Base-by-base conservation (phyloP, 2,329 filamentous ascomycete species). In the Colletotrichum siamense region DNA sequence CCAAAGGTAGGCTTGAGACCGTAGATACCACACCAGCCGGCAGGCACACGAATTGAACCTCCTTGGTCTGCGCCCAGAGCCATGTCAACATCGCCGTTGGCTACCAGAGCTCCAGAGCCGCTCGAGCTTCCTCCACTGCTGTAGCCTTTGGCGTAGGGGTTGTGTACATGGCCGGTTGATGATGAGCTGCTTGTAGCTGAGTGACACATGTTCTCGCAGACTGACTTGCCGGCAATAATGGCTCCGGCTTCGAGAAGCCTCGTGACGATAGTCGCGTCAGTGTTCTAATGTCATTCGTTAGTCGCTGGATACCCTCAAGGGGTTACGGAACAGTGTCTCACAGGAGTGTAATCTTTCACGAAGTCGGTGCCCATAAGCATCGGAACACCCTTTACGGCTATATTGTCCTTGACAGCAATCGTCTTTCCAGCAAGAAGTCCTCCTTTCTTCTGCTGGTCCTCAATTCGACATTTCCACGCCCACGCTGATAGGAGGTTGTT, bases 1-100 rank as follows among this genome's bases (percentile, higher is more conserved):
- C 85, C 85, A 79, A 83, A 83, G 0, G 85, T 86, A 5, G 85
- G 84, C 71, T 87, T 87, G 9, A 86, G 79, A 4, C 85, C 85
- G 57, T 82, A 83, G 16, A 84, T 78, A 7, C 83, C 83, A 39
- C 77, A 81, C 76, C 78, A 83, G 6, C 75, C 79, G 13, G 82
- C 82, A 15, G 83, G 83, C 34, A 83, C 81, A 5, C 83, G 78
- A 24, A 84, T 79, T 3, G 82, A 83, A 8, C 83, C 83, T 12
- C 80, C 82, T 67, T 83, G 82, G 62, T 84, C 83, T 52, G 79
- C 80, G 13, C 82, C 82, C 15, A 84, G 79, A 8, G 79, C 82
- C 28, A 83, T 44, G 16, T 83, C 79, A 1, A 76, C 79, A 18
- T 78, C 77, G 5, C 77, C 80, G 9, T 78, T 79, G 13, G 82